Evolutionary conservation across 2,329 filamentous ascomycete genomes (phyloP).

Genomic region (Claviceps maximensis): DNA sequence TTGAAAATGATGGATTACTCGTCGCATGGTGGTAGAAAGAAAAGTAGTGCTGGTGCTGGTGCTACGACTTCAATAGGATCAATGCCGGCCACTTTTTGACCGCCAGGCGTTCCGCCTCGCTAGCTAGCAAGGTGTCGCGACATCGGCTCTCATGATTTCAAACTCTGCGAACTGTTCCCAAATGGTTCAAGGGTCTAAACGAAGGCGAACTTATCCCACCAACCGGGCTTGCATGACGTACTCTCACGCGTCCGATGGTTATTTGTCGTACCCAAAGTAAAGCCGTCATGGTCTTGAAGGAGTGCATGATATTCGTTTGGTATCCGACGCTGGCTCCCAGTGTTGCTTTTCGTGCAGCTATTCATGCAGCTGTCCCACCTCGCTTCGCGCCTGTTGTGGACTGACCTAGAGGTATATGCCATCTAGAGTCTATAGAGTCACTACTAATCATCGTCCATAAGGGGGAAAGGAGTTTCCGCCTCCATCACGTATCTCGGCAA

Average conservation of each 20-base stretch:
- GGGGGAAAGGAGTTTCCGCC: slow-evolving; percentile 66
- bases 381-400: too few relatives aligned
- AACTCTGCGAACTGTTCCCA: slow-evolving; percentile 61
- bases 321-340: too few relatives aligned
- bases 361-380: too few relatives aligned
- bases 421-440: too few relatives aligned
- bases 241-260: slow-evolving; percentile 68
- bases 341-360: too few relatives aligned
- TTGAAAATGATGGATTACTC: slow-evolving; percentile 47
- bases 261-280: slow-evolving; percentile 67
- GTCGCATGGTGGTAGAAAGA: neutral
- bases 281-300: slow-evolving; percentile 63
- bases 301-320: slow-evolving; percentile 68
- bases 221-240: slow-evolving; percentile 52
- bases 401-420: too few relatives aligned
- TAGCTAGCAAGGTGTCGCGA: too few relatives aligned
- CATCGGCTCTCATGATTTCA: too few relatives aligned
- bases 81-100: slow-evolving; percentile 73
- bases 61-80: slow-evolving; percentile 51
- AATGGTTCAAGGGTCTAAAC: slow-evolving; percentile 60
- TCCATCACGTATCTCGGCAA: slow-evolving; percentile 77
- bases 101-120: slow-evolving; percentile 54
- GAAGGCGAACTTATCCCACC: neutral
- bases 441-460: too few relatives aligned
- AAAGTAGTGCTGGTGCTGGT: neutral